phyloP scores from a whole-genome alignment of 116 monocot genomes.

The Phalaenopsis hybrid region DNA sequence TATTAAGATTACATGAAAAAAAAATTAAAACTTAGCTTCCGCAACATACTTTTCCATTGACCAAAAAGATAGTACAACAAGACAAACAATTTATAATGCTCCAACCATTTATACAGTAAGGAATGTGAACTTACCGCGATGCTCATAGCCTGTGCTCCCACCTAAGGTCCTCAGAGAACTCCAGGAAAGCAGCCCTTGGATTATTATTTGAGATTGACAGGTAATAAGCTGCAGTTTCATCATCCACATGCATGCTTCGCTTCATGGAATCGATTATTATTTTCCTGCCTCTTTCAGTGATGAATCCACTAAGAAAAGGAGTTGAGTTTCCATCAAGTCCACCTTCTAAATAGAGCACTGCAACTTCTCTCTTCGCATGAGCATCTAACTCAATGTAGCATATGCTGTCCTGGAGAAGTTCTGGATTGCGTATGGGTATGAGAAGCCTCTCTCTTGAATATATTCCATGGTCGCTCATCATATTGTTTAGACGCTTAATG shows the following conservation, averaged over 20 bases:
- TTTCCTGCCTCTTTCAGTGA: conserved; percentile 32
- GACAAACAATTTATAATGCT: not conserved
- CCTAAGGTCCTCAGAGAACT: conserved; percentile 66
- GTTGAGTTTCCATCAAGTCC: conserved; percentile 19
- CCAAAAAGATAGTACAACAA: not conserved
- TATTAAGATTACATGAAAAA: not conserved
- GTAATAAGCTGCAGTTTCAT: conserved; percentile 87
- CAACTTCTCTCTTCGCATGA: conserved; percentile 86
- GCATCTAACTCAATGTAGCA: conserved; percentile 77
- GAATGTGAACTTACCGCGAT: not conserved
- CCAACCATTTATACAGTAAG: not conserved
- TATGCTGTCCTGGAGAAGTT: conserved; percentile 46
- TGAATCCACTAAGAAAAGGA: not conserved
- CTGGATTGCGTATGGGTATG: conserved; percentile 63
- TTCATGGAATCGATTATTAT: conserved; percentile 65
- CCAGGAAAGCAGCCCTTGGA: conserved; percentile 63
- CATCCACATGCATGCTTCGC: conserved; percentile 76
- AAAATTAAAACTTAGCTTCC: not conserved
- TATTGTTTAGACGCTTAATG: conserved; percentile 84
- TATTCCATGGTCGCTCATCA: conserved; percentile 97
- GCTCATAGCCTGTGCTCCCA: conserved; percentile 55
- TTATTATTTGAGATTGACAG: conserved; percentile 65
- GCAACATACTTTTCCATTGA: not conserved
- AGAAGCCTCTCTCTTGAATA: conserved; percentile 81
- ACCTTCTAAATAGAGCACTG: conserved; percentile 70